Percentiles rank a stretch among this genome's conserved stretches.
Conservation (phyloP, 768 basidiomycete genomes). For the Dentipellis fragilis region DNA sequence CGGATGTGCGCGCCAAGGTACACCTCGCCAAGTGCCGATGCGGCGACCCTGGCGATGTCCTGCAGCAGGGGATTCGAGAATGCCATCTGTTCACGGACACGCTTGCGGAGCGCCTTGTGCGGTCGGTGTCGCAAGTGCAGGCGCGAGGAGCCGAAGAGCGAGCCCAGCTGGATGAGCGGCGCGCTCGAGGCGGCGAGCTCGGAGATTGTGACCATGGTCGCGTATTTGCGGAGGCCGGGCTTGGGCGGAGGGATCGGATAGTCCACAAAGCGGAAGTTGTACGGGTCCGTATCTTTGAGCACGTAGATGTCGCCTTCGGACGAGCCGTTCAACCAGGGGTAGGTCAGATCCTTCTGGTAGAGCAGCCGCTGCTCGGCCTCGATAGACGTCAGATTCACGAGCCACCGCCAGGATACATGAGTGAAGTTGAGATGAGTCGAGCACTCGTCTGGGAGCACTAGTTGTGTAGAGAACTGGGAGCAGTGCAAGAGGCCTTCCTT, state of each 20-base stretch:
- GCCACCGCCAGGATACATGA: slow-evolving; percentile 57
- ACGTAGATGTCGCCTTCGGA: slow-evolving; percentile 33
- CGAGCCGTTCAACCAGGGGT: slow-evolving; percentile 34
- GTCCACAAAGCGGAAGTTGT: slow-evolving; percentile 56
- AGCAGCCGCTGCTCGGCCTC: slow-evolving; percentile 31
- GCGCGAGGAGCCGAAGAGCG: slow-evolving; percentile 68
- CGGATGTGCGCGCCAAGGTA: slow-evolving; percentile 64
- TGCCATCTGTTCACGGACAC: slow-evolving; percentile 47
- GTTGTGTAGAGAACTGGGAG: slow-evolving; percentile 22
- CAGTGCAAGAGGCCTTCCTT: slow-evolving; percentile 49
- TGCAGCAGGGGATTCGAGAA: slow-evolving; percentile 41
- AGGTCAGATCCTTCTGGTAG: slow-evolving; percentile 39
- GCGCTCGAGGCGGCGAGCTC: slow-evolving; percentile 29
- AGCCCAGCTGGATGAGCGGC: slow-evolving; percentile 59
- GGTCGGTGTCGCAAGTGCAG: slow-evolving; percentile 35
- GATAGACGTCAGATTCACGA: slow-evolving; percentile 44
- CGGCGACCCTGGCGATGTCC: slow-evolving; percentile 29
- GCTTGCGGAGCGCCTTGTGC: slow-evolving; percentile 33
- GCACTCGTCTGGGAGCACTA: slow-evolving; percentile 43
- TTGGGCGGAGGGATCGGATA: slow-evolving; percentile 5
- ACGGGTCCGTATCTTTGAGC: slow-evolving; percentile 45
- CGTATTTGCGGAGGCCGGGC: slow-evolving; percentile 25
- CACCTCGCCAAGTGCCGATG: slow-evolving; percentile 26
- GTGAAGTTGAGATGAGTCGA: slow-evolving; percentile 51
- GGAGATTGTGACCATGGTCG: slow-evolving; percentile 31